Evolutionary conservation across 768 basidiomycete species (phyloP).

Genomic region (Rhodotorula toruloides): DNA sequence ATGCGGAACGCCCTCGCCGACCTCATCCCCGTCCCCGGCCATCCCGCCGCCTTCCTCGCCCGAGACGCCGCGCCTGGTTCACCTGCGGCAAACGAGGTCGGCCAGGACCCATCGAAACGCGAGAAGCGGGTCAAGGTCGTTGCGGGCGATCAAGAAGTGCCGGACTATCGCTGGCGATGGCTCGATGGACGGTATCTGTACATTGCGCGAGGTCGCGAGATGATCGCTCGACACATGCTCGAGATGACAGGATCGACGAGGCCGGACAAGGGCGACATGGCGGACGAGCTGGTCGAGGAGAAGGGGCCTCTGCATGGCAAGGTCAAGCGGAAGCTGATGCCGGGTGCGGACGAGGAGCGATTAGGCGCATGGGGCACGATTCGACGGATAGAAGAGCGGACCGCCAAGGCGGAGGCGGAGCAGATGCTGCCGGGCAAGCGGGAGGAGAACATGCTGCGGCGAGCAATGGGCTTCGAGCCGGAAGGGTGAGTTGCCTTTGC

Average conservation of each 20-base stretch:
- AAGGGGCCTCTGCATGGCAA: background rate
- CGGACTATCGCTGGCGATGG: conserved; percentile 26
- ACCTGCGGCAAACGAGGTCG: background rate
- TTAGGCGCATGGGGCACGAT: conserved; percentile 25
- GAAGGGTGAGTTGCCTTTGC: conserved; percentile 8
- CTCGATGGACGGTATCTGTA: conserved; percentile 36
- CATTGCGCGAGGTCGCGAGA: conserved; percentile 19
- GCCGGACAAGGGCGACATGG: conserved; percentile 9
- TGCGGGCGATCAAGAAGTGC: background rate
- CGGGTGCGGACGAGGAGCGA: background rate
- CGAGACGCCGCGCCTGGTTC: conserved; percentile 8
- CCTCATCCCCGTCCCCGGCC: conserved; percentile 24
- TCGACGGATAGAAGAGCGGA: conserved; percentile 11
- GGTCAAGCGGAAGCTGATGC: conserved; percentile 2
- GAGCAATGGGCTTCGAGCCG: conserved; percentile 18
- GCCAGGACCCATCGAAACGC: background rate
- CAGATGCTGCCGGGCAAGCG: background rate
- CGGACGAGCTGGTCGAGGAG: background rate
- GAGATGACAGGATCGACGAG: too few species aligned
- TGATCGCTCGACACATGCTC: conserved; percentile 19
- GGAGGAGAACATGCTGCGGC: conserved; percentile 15
- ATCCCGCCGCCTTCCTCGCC: conserved; percentile 30
- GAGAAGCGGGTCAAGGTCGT: background rate
- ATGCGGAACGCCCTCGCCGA: conserved; percentile 26
- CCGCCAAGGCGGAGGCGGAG: background rate